Percentiles rank a stretch among this genome's conserved stretches.
Conservation (phyloP, 2,329 filamentous ascomycete species). For the Paraphoma sp. region DNA sequence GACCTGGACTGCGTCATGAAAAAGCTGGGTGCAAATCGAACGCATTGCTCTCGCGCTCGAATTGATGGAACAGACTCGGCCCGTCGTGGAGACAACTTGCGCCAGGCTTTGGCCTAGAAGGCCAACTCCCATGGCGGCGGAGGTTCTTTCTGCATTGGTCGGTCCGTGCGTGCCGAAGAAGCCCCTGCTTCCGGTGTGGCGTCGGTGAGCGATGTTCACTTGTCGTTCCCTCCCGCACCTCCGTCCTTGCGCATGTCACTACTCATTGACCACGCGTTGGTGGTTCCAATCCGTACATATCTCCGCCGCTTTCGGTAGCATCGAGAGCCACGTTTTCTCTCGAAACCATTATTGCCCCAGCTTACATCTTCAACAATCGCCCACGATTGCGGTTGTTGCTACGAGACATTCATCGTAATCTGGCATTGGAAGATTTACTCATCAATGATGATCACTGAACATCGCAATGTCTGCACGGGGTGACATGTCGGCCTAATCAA, state of each 20-base stretch:
- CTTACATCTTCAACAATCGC: neutral
- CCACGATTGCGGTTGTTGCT: neutral
- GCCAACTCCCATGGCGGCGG: too few species aligned
- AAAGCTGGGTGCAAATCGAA: too few species aligned
- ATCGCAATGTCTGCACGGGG: neutral
- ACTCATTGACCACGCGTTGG: neutral
- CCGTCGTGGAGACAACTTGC: neutral
- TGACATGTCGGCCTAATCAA: neutral
- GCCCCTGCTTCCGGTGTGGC: neutral
- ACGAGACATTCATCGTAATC: too few species aligned
- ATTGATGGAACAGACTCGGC: neutral
- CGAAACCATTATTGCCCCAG: neutral
- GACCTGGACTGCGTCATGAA: too few species aligned
- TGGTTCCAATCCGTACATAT: neutral
- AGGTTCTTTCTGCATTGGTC: neutral
- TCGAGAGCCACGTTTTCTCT: neutral
- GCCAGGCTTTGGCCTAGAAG: too few species aligned
- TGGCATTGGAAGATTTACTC: too few species aligned
- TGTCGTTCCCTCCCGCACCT: neutral
- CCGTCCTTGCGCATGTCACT: neutral
- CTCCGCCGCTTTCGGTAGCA: neutral
- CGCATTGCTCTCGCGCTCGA: too few species aligned
- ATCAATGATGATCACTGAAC: neutral
- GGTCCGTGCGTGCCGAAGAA: neutral
- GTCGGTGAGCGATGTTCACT: neutral